Conservation (phyloP, 495 filamentous ascomycete species). For the Aspergillus steynii region DNA sequence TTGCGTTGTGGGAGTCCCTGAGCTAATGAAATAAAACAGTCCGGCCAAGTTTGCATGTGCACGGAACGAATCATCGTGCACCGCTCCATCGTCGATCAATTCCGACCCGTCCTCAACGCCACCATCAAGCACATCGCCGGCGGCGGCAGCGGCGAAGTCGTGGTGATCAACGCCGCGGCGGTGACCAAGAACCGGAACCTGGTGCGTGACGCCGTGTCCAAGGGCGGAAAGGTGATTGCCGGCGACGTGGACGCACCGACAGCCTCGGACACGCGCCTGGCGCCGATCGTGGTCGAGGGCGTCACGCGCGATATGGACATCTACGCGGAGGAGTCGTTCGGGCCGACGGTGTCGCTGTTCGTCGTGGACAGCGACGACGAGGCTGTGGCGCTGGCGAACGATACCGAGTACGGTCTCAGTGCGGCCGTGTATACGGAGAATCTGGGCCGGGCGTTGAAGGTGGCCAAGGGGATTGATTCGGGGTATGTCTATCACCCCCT, state of each 20-base stretch:
- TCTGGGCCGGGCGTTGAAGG: slow-evolving; percentile 18
- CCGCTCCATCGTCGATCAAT: slow-evolving; percentile 29
- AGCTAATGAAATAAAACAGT: neutral
- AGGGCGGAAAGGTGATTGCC: slow-evolving; percentile 7
- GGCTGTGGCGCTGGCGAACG: slow-evolving; percentile 25
- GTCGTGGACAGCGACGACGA: slow-evolving; percentile 27
- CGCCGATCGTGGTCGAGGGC: slow-evolving; percentile 59
- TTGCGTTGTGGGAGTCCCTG: too few species aligned
- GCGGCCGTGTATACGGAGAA: slow-evolving; percentile 31
- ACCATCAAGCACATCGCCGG: neutral
- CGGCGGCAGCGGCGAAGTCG: neutral
- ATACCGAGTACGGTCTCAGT: slow-evolving; percentile 32
- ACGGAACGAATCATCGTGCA: slow-evolving; percentile 73
- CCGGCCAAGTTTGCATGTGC: slow-evolving; percentile 81
- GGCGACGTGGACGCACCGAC: neutral
- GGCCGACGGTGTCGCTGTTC: slow-evolving; percentile 54
- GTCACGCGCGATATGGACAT: slow-evolving; percentile 69
- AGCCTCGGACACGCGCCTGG: slow-evolving; percentile 42
- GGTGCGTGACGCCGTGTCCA: slow-evolving; percentile 6
- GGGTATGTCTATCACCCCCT: neutral
- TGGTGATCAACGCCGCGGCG: neutral
- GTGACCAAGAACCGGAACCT: slow-evolving; percentile 6
- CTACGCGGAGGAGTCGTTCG: slow-evolving; percentile 75
- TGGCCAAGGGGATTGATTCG: slow-evolving; percentile 24
- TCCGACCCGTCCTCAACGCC: slow-evolving; percentile 10